Conservation (phyloP, 495 filamentous ascomycete genomes). For the Penicillium soppii region DNA sequence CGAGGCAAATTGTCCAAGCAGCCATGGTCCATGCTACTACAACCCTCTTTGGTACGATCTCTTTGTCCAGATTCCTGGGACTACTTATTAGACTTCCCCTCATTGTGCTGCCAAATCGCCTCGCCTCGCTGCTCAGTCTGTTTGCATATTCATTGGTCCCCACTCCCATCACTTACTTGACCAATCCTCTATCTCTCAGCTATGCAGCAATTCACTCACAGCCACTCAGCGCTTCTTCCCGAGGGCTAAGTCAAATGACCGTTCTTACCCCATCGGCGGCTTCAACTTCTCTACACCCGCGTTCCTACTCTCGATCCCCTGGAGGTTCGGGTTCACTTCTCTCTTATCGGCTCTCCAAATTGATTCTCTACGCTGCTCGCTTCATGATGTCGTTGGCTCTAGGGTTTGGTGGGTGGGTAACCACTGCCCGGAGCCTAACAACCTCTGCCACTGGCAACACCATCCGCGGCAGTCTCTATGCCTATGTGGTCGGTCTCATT, state of each 20-base stretch:
- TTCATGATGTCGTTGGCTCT: conserved; percentile 85
- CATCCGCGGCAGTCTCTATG: conserved; percentile 83
- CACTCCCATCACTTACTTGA: conserved; percentile 77
- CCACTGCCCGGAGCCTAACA: conserved; percentile 71
- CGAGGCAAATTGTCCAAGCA: conserved; percentile 75
- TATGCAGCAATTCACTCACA: conserved; percentile 94
- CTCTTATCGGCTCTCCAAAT: conserved; percentile 85
- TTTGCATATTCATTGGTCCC: conserved; percentile 77
- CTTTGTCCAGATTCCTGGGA: conserved; percentile 75
- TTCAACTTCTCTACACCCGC: conserved; percentile 53
- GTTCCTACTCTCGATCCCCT: conserved; percentile 40
- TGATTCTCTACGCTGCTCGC: conserved; percentile 85
- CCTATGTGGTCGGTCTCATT: conserved; percentile 89
- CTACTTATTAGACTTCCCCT: conserved; percentile 84
- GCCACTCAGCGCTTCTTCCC: conserved; percentile 69
- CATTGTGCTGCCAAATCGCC: conserved; percentile 73
- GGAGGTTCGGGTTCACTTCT: conserved; percentile 44
- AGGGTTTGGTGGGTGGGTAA: conserved; percentile 97
- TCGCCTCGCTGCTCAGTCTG: conserved; percentile 60
- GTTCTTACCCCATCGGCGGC: conserved; percentile 63
- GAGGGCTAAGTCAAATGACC: conserved; percentile 73
- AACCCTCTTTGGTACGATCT: conserved; percentile 91
- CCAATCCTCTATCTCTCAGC: conserved; percentile 86
- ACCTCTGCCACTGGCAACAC: conserved; percentile 53
- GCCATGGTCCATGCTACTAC: conserved; percentile 76